phyloP scores from a whole-genome alignment of 441 rosid species.

The Pelargonium citronellum region DNA sequence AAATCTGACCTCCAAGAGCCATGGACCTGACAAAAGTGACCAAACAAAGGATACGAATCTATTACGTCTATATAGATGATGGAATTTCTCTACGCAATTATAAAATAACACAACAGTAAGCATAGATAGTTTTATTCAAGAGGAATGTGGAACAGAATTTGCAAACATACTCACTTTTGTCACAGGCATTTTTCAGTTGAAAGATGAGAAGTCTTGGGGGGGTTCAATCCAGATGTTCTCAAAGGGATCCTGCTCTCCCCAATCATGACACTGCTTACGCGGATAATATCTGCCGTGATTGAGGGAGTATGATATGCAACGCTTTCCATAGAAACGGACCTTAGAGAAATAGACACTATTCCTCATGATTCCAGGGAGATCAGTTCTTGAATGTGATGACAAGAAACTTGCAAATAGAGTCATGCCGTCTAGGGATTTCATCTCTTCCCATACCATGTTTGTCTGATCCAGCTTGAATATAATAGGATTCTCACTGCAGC shows the following conservation, averaged over 20 bases:
- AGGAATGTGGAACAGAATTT: neutral
- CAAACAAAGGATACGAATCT: neutral
- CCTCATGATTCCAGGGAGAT: slow-evolving; percentile 45
- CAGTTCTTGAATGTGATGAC: slow-evolving; percentile 41
- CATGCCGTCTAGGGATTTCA: slow-evolving; percentile 41
- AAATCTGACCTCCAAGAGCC: neutral
- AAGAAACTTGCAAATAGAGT: slow-evolving; percentile 57
- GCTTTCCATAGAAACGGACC: slow-evolving; percentile 56
- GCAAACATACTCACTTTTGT: slow-evolving; percentile 16
- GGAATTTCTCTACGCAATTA: neutral
- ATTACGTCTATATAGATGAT: too few relatives aligned
- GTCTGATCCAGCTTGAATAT: slow-evolving; percentile 42
- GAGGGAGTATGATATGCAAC: slow-evolving; percentile 59
- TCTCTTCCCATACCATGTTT: slow-evolving; percentile 47
- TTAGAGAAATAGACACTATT: slow-evolving; percentile 55
- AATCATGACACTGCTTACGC: slow-evolving; percentile 54
- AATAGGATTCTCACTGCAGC: slow-evolving; percentile 40
- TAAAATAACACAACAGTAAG: neutral
- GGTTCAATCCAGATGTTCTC: slow-evolving; percentile 68
- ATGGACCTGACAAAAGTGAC: neutral
- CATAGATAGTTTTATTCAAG: neutral
- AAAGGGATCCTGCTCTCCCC: slow-evolving; percentile 58
- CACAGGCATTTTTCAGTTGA: slow-evolving; percentile 23
- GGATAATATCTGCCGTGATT: slow-evolving; percentile 55
- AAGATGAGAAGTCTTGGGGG: slow-evolving; percentile 35